Conservation (phyloP, 148 eudicot genomes). For the Camellia granthamiana region DNA sequence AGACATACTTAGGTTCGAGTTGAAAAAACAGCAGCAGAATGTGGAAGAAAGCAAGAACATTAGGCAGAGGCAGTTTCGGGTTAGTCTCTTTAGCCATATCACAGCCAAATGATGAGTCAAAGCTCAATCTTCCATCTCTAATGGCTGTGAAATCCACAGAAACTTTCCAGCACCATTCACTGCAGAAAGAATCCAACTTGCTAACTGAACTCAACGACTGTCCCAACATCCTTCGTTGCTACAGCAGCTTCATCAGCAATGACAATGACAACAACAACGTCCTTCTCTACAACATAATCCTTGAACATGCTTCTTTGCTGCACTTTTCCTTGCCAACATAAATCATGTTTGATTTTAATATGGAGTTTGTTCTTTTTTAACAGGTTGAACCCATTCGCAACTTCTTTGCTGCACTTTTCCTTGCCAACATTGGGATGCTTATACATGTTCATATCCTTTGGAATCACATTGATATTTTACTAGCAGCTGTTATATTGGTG, state of each 20-base stretch:
- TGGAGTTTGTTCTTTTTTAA: too few species aligned
- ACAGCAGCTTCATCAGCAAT: neutral
- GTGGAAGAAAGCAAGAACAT: neutral
- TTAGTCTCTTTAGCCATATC: neutral
- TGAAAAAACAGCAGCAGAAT: neutral
- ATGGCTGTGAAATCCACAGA: too few species aligned
- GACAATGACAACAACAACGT: neutral
- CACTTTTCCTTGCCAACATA: too few species aligned
- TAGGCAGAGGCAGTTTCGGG: conserved; percentile 8
- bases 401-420: too few species aligned
- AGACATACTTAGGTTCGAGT: too few species aligned
- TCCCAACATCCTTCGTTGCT: conserved; percentile 8
- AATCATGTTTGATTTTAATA: too few species aligned
- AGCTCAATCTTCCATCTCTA: neutral
- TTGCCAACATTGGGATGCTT: too few species aligned
- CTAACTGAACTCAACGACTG: conserved; percentile 4
- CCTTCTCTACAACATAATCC: conserved; percentile 9
- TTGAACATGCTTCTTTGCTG: conserved; percentile 9
- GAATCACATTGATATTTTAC: too few species aligned
- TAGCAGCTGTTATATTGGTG: too few species aligned
- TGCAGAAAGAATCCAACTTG: neutral
- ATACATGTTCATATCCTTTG: too few species aligned
- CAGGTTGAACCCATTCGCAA: too few species aligned
- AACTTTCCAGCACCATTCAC: too few species aligned
- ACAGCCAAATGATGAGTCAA: neutral